phyloP scores from a whole-genome alignment of 768 basidiomycete species.

The Mycena vulgaris region DNA sequence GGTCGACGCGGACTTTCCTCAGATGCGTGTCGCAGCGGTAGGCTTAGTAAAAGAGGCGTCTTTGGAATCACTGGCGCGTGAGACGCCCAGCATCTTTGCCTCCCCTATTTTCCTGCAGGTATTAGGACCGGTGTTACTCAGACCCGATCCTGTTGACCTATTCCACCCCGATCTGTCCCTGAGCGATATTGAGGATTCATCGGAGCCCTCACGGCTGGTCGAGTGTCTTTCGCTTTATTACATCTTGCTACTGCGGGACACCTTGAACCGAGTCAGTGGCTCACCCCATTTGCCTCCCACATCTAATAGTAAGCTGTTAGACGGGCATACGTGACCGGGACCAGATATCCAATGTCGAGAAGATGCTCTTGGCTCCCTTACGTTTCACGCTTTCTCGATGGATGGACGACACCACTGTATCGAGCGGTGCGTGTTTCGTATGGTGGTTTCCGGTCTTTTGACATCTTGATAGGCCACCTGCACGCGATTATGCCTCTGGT shows the following conservation, averaged over 20 bases:
- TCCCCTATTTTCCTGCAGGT: slow-evolving; percentile 69
- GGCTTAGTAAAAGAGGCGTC: slow-evolving; percentile 79
- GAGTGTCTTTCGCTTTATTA: slow-evolving; percentile 82
- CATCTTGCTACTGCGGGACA: slow-evolving; percentile 72
- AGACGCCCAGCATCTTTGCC: slow-evolving; percentile 61
- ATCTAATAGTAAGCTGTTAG: slow-evolving; percentile 47
- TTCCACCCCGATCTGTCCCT: slow-evolving; percentile 56
- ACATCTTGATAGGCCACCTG: slow-evolving; percentile 43
- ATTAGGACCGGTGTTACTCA: slow-evolving; percentile 74
- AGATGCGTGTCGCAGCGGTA: slow-evolving; percentile 79
- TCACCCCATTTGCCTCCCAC: neutral
- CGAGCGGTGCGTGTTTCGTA: slow-evolving; percentile 42
- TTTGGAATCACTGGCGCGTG: slow-evolving; percentile 61
- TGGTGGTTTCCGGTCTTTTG: slow-evolving; percentile 2
- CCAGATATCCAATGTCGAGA: slow-evolving; percentile 60
- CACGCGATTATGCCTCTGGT: slow-evolving; percentile 55
- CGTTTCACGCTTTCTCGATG: slow-evolving; percentile 54
- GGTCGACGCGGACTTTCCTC: slow-evolving; percentile 64
- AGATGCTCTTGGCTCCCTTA: slow-evolving; percentile 62
- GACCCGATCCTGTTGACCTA: slow-evolving; percentile 68
- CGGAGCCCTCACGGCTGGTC: slow-evolving; percentile 73
- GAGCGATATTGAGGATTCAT: slow-evolving; percentile 65
- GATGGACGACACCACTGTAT: slow-evolving; percentile 41
- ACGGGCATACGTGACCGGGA: slow-evolving; percentile 66
- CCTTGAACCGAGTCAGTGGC: slow-evolving; percentile 64